phyloP scores from a whole-genome alignment of 2,329 filamentous ascomycete species.

The Cercospora sesami region DNA sequence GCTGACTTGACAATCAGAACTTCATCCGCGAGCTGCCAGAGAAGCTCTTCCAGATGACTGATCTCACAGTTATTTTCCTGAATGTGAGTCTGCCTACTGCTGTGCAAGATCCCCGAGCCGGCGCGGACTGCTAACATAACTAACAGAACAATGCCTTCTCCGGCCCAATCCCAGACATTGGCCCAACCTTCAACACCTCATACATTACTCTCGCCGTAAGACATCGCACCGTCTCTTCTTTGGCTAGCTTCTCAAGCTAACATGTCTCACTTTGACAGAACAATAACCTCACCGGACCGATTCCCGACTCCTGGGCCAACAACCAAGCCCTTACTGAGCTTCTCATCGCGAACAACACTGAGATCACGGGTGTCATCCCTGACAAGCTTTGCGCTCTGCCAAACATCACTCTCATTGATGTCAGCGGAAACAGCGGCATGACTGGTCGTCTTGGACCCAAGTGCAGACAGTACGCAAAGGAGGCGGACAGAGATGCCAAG shows the following conservation, averaged over 20 bases:
- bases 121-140: neutral
- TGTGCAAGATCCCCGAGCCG: neutral
- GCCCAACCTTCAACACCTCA: neutral
- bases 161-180: neutral
- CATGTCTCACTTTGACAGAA: neutral
- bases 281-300: conserved; percentile 21
- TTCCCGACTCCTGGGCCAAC: conserved; percentile 18
- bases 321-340: conserved; percentile 7
- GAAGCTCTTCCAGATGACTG: conserved; percentile 15
- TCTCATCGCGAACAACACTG: conserved; percentile 15
- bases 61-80: conserved; percentile 20
- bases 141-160: neutral
- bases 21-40: conserved; percentile 15
- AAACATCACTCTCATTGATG: conserved; percentile 17
- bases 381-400: conserved; percentile 19
- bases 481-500: neutral
- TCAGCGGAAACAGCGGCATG: conserved; percentile 18
- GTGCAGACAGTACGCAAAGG: conserved; percentile 12
- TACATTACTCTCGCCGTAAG: neutral
- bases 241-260: neutral
- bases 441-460: conserved; percentile 17
- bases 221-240: neutral
- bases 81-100: conserved; percentile 6
- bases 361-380: conserved; percentile 19
- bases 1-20: neutral